These are phyloP conservation scores for Fusarium gaditjirri DNA, from an alignment of 2,329 filamentous ascomycete species.

Conservation along the genomic window DNA sequence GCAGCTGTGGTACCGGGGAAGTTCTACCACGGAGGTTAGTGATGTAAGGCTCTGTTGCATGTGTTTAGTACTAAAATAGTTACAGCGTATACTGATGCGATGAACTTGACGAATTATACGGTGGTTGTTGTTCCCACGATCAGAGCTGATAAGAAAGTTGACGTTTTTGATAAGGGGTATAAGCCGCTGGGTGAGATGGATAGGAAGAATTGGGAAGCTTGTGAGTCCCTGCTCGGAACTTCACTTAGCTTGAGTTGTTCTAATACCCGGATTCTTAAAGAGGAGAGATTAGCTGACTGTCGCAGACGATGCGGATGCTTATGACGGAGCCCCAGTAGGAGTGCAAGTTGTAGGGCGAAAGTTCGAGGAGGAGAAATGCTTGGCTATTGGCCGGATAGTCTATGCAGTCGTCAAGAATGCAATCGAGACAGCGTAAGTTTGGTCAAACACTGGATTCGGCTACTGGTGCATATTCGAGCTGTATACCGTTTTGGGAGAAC, in stretches of 20 bases:
- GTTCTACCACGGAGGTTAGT: conserved; percentile 51
- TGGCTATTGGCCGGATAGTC: conserved; percentile 13
- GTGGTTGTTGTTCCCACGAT: conserved; percentile 66
- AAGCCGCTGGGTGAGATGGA: conserved; percentile 56
- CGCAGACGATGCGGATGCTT: conserved; percentile 9
- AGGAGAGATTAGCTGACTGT: too few relatives aligned
- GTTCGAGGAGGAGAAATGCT: conserved; percentile 35
- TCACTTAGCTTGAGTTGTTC: too few relatives aligned
- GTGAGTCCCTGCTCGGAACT: conserved; percentile 48
- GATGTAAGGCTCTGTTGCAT: rapidly evolving
- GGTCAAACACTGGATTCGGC: neutral
- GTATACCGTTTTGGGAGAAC: neutral
- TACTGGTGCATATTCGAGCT: neutral
- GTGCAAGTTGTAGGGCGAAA: conserved; percentile 25
- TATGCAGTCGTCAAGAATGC: neutral
- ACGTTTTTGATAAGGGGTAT: conserved; percentile 53
- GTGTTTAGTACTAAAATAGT: rapidly evolving
- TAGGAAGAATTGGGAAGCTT: conserved; percentile 56
- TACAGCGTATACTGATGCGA: conserved; percentile 48
- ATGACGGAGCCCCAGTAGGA: conserved; percentile 26
- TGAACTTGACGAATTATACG: conserved; percentile 69
- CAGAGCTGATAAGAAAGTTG: conserved; percentile 60
- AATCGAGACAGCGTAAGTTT: neutral
- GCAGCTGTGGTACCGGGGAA: conserved; percentile 59
- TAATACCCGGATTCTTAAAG: too few relatives aligned